A percentile compares a stretch with the other conserved stretches of the same genome.
phyloP scores from a whole-genome alignment of 2,329 filamentous ascomycete species.

The Diaporthe capsici region DNA sequence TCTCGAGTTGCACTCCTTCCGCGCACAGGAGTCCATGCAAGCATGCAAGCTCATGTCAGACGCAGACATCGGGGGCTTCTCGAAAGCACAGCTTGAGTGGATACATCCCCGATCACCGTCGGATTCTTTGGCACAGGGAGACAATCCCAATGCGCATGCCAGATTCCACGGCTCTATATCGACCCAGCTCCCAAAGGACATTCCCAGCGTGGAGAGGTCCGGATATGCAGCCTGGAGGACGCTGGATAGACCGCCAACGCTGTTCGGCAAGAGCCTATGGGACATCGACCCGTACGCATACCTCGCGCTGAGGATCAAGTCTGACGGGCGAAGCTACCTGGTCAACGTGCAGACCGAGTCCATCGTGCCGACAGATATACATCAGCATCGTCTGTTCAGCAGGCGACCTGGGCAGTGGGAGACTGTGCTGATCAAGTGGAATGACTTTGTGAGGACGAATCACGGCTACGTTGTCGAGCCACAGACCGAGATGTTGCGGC shows the following conservation, averaged over 20 bases:
- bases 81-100: constrained; percentile 79
- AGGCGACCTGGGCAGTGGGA: constrained; percentile 90
- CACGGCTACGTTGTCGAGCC: constrained; percentile 93
- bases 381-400: constrained; percentile 90
- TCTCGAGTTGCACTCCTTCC: constrained; percentile 76
- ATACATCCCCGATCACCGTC: constrained; percentile 53
- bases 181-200: constrained; percentile 82
- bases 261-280: constrained; percentile 91
- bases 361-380: constrained; percentile 93
- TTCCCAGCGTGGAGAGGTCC: constrained; percentile 80
- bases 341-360: constrained; percentile 97
- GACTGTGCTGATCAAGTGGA: constrained; percentile 91
- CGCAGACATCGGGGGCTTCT: constrained; percentile 87
- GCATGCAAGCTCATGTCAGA: constrained; percentile 87
- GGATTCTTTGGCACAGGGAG: constrained; percentile 45
- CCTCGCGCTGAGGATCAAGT: constrained; percentile 89
- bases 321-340: constrained; percentile 92
- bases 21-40: constrained; percentile 59
- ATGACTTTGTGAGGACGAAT: constrained; percentile 95
- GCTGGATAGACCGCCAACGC: constrained; percentile 78
- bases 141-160: constrained; percentile 69
- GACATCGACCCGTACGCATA: constrained; percentile 91
- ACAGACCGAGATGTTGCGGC: constrained; percentile 88
- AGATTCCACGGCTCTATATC: constrained; percentile 92
- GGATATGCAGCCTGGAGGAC: constrained; percentile 96